Conservation (phyloP, 148 eudicot species). For the Amaranthus hypochondriacus region DNA sequence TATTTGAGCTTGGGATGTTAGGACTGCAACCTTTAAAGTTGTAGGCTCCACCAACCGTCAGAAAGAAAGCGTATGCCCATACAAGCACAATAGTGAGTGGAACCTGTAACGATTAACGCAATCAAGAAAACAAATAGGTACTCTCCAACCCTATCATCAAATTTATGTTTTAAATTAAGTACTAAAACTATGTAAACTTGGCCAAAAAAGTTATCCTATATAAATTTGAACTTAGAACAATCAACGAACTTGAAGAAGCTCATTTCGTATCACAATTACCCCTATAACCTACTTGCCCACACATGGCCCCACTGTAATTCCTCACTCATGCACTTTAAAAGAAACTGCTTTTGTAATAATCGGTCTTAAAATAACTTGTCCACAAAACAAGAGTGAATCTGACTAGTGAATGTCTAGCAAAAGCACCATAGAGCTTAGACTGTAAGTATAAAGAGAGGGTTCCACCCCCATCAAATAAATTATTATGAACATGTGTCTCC, state of each 20-base stretch:
- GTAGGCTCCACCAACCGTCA: conserved; percentile 95
- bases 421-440: not conserved
- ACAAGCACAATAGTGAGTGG: conserved; percentile 73
- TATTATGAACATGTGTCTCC: too few relatives aligned
- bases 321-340: too few relatives aligned
- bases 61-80: conserved; percentile 88
- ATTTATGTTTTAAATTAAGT: not conserved
- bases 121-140: not conserved
- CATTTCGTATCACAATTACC: not conserved
- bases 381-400: not conserved
- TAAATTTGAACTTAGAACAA: not conserved
- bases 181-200: not conserved
- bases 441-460: too few relatives aligned
- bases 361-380: too few relatives aligned
- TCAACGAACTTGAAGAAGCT: not conserved
- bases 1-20: conserved; percentile 76
- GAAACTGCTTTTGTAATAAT: too few relatives aligned
- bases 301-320: too few relatives aligned
- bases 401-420: not conserved
- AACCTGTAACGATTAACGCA: conserved; percentile 46
- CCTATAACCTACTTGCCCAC: too few relatives aligned
- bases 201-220: not conserved
- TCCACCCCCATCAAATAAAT: too few relatives aligned
- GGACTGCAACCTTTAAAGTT: conserved; percentile 78
- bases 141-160: not conserved